Percentiles rank a stretch among this genome's conserved stretches.
Conservation (phyloP, 371 early-diverging fungal genomes). For the Actinomucor elegans region DNA sequence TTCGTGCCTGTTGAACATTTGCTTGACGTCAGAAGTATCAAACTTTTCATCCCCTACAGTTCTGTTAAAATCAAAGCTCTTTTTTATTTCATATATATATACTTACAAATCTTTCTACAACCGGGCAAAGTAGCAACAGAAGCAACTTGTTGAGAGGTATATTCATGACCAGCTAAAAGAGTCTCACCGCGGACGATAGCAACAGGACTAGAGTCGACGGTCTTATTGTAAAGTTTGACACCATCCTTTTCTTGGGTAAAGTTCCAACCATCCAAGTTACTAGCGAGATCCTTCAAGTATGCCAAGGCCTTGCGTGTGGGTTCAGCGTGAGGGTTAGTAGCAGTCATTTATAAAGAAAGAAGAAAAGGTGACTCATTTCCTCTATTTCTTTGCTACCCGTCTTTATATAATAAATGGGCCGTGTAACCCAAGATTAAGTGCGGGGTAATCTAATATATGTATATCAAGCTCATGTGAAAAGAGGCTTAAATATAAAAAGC, state of each 20-base stretch:
- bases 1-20: constrained; percentile 25
- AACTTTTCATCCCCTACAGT: constrained; percentile 45
- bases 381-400: too few relatives aligned
- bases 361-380: background rate
- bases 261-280: constrained; percentile 24
- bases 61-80: background rate
- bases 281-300: constrained; percentile 23
- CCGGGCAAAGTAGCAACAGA: constrained; percentile 27
- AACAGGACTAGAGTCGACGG: constrained; percentile 12
- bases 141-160: constrained; percentile 20
- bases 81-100: background rate
- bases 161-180: constrained; percentile 13
- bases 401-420: too few relatives aligned
- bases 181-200: constrained; percentile 29
- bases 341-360: background rate
- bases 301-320: constrained; percentile 12
- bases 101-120: constrained; percentile 32
- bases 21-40: constrained; percentile 38
- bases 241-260: constrained; percentile 21
- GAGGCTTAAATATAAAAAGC: too few relatives aligned
- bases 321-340: constrained; percentile 18
- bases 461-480: too few relatives aligned
- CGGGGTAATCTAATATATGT: too few relatives aligned
- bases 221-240: constrained; percentile 26
- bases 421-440: background rate